phyloP scores from a whole-genome alignment of 306 rosid species.

The Malus orientalis region DNA sequence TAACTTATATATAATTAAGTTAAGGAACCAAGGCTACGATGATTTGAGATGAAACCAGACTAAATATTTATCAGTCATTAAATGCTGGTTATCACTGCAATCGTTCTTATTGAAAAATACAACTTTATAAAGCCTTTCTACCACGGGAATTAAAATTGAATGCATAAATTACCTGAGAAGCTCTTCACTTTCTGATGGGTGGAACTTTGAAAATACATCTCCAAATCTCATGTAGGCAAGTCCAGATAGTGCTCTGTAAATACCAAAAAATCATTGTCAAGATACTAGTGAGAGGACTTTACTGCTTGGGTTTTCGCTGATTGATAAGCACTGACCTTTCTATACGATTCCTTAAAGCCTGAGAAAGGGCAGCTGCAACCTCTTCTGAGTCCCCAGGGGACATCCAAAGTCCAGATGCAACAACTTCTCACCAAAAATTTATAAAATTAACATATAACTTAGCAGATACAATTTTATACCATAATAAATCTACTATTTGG shows the following conservation, averaged over 20 bases:
- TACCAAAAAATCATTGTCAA: constrained; percentile 23
- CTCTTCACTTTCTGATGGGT: constrained; percentile 68
- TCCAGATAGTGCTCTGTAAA: constrained; percentile 64
- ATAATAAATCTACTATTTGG: constrained; percentile 6
- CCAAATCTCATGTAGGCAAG: constrained; percentile 86
- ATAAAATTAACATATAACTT: not conserved
- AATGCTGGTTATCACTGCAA: not conserved
- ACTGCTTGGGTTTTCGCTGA: constrained; percentile 7
- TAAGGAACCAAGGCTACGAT: not conserved
- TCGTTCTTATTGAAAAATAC: not conserved
- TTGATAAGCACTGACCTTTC: constrained; percentile 54
- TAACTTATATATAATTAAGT: not conserved
- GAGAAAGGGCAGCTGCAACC: constrained; percentile 91
- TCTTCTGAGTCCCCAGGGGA: constrained; percentile 99
- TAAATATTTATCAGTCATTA: not conserved
- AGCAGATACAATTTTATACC: not conserved
- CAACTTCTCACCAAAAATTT: constrained; percentile 43
- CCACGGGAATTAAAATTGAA: not conserved
- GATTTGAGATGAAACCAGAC: not conserved
- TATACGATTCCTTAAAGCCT: constrained; percentile 76
- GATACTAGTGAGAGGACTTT: constrained; percentile 22
- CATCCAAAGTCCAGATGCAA: constrained; percentile 84
- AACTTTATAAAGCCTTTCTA: not conserved
- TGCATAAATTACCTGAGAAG: constrained; percentile 51
- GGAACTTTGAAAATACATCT: constrained; percentile 82